Evolutionary conservation across 1,284 basidiomycete genomes (phyloP), one percentile per base, ranked within the genome.

Genomic region (Microbotryomycetes sp.): DNA sequence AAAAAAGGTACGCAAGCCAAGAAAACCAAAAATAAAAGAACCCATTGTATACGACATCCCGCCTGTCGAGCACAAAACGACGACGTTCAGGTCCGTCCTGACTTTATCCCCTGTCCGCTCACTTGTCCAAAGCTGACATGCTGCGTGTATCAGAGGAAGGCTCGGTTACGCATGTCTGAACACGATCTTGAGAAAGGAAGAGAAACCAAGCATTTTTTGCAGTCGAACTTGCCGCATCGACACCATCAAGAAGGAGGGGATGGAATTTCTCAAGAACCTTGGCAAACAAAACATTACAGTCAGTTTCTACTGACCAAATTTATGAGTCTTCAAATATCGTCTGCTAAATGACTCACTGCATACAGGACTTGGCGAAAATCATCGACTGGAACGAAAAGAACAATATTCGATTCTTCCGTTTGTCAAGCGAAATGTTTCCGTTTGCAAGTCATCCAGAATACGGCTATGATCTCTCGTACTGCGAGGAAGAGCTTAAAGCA

Each of bases 401-500:
- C 75, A 75, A 77, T 81, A 82, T 73, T 54, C 78, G 72, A 49
- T 59, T 54, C 55, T 54, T 67, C 49, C 60, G 62, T 9, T 60
- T 94, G 69, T 92, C 90, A 0, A 89, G 87, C 4, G 89, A 92
- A 68, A 86, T 94, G 81, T 93, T 94, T 74, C 91, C 92, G 1
- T 94, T 88, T 70, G 90, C 90, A 0, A 89, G 88, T 2, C 92
- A 94, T 70, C 80, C 78, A 12, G 81, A 80, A 47, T 84, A 90
- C 69, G 90, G 90, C 0, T 94, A 94, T 74, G 81, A 83, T 26
- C 80, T 94, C 30, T 80, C 83, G 25, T 89, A 86, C 62, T 86
- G 84, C 14, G 77, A 82, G 9, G 76, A 79, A 23, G 82, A 82
- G 67, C 71, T 83, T 23, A 79, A 79, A 69, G 77, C 74, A 19